A percentile compares a stretch with the other conserved stretches of the same genome.
Evolutionary conservation across 2,329 filamentous ascomycete species (phyloP).

Genomic region (Eutypa lata): DNA sequence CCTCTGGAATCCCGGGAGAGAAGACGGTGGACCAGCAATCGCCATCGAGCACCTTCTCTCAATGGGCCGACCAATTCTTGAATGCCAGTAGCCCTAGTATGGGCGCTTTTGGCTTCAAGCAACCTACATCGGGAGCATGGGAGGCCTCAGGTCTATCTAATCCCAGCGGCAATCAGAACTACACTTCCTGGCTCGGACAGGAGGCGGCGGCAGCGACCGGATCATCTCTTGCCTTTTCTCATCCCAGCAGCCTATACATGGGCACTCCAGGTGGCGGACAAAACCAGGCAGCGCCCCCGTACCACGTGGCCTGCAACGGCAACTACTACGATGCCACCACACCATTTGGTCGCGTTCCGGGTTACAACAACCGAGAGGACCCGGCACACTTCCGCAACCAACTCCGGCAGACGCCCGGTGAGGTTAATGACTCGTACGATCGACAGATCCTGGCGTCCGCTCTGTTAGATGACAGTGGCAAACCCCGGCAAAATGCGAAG

Average conservation of each 20-base stretch:
- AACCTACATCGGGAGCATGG: constrained; percentile 5
- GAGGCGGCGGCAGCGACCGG: constrained; percentile 12
- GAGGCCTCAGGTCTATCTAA: not conserved
- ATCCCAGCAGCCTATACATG: constrained; percentile 49
- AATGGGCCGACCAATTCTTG: not conserved
- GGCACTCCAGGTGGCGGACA: constrained; percentile 36
- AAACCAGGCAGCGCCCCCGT: constrained; percentile 8
- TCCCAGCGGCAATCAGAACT: constrained; percentile 11
- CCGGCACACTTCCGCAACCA: constrained; percentile 26
- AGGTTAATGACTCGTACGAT: constrained; percentile 20
- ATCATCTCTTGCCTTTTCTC: constrained; percentile 40
- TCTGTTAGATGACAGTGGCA: constrained; percentile 18
- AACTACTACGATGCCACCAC: constrained; percentile 23
- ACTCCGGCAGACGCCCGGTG: constrained; percentile 16
- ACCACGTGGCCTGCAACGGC: constrained; percentile 23
- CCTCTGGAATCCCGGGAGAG: constrained; percentile 11
- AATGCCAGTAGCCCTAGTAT: constrained; percentile 6
- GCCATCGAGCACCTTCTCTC: not conserved
- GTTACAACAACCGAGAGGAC: constrained; percentile 20
- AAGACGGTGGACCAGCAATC: constrained; percentile 3
- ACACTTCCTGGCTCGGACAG: constrained; percentile 15
- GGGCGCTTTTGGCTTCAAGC: constrained; percentile 9
- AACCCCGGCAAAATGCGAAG: constrained; percentile 15
- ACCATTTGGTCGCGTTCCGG: constrained; percentile 22
- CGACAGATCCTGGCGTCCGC: constrained; percentile 20